Conservation (phyloP, 257 asterid genomes). For the Solanum paucissectum region DNA sequence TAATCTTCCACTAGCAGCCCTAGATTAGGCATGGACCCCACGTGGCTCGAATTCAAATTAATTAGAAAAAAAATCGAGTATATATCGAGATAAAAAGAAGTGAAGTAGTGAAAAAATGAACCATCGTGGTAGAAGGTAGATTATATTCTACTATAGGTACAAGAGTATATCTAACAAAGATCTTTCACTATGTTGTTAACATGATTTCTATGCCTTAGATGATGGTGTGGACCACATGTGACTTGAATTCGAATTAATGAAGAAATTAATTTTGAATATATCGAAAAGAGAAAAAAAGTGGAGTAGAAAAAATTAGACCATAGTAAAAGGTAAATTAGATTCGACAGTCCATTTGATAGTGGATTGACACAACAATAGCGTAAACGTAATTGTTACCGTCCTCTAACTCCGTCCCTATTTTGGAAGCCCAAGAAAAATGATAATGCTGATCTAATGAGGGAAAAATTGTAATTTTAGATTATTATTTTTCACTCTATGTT, state of each 20-base stretch:
- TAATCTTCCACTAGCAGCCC: not conserved
- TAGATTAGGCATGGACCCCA: not conserved
- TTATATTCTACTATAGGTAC: too few relatives aligned
- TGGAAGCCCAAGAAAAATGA: not conserved
- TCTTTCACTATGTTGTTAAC: not conserved
- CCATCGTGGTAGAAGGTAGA: not conserved
- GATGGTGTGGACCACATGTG: not conserved
- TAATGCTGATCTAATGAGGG: too few relatives aligned
- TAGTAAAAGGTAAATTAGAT: not conserved
- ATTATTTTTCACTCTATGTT: too few relatives aligned
- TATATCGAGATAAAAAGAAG: not conserved
- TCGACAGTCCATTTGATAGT: not conserved
- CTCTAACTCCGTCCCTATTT: not conserved
- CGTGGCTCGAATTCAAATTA: not conserved
- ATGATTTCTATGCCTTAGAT: not conserved
- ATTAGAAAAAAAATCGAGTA: not conserved
- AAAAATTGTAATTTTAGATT: too few relatives aligned
- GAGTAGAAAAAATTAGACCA: not conserved
- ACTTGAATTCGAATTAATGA: not conserved
- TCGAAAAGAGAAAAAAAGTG: not conserved
- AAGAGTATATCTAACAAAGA: not conserved
- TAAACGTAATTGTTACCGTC: too few relatives aligned
- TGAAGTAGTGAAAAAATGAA: too few relatives aligned
- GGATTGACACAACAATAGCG: too few relatives aligned
- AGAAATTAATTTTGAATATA: not conserved